phyloP scores from a whole-genome alignment of 106 monocot species.

The Gastrodia elata region DNA sequence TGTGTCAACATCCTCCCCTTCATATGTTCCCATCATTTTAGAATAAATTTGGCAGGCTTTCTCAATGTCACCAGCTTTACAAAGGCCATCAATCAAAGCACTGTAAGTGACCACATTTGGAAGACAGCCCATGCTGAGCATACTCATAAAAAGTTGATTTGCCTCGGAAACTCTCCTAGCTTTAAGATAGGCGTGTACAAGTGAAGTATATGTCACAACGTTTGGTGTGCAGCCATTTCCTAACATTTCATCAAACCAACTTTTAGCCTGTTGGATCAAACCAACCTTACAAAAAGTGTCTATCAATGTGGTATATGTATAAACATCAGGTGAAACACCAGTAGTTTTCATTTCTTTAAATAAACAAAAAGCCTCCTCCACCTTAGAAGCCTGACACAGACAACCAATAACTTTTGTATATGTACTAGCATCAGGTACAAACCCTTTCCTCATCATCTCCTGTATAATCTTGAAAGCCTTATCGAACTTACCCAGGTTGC shows the following conservation, averaged over 20 bases:
- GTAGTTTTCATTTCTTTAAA: conserved; percentile 92
- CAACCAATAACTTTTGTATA: conserved; percentile 68
- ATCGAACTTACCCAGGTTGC: conserved; percentile 56
- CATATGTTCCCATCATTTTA: conserved; percentile 62
- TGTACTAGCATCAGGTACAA: conserved; percentile 81
- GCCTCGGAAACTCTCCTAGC: conserved; percentile 42
- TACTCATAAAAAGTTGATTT: conserved; percentile 62
- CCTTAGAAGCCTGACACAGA: conserved; percentile 55
- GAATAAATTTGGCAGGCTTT: conserved; percentile 68
- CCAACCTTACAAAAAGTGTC: conserved; percentile 91
- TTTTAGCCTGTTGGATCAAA: conserved; percentile 65
- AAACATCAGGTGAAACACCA: conserved; percentile 72
- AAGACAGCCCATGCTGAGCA: conserved; percentile 51
- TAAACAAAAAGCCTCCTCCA: conserved; percentile 67
- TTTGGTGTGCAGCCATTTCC: conserved; percentile 67
- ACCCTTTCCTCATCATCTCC: conserved; percentile 82
- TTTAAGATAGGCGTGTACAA: conserved; percentile 91
- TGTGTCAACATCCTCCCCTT: conserved; percentile 27
- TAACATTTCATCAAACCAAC: conserved; percentile 86
- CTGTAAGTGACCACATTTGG: conserved; percentile 82
- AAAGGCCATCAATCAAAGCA: conserved; percentile 89
- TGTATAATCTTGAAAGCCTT: conserved; percentile 68
- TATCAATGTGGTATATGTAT: conserved; percentile 83
- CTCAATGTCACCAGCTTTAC: conserved; percentile 68
- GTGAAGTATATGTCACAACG: conserved; percentile 84